Conservation (phyloP, 768 basidiomycete species). For the Tricholoma bakamatsutake region DNA sequence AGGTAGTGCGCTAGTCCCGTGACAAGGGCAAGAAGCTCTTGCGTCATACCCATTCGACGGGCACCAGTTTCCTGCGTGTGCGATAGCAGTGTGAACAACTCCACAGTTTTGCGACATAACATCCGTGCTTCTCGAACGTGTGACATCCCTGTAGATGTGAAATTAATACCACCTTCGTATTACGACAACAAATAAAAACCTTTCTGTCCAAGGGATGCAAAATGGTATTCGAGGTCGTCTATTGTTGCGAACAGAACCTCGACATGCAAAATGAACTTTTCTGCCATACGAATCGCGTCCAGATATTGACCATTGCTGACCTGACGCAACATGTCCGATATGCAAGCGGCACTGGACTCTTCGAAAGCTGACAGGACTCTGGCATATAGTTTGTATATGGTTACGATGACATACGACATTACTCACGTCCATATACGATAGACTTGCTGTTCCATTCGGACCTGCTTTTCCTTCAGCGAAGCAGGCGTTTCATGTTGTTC, state of each 20-base stretch:
- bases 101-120: constrained; percentile 98
- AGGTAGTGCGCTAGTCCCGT: constrained; percentile 99
- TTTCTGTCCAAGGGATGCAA: constrained; percentile 72
- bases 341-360: constrained; percentile 98
- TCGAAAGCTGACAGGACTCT: constrained; percentile 96
- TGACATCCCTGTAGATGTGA: constrained; percentile 69
- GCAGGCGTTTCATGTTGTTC: constrained; percentile 73
- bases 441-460: constrained; percentile 94
- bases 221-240: constrained; percentile 92
- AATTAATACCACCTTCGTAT: constrained; percentile 10
- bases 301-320: constrained; percentile 96
- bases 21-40: constrained; percentile 93
- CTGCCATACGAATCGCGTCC: constrained; percentile 96
- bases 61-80: constrained; percentile 92
- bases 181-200: constrained; percentile 44
- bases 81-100: constrained; percentile 93
- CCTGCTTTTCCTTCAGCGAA: constrained; percentile 85
- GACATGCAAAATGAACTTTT: constrained; percentile 97
- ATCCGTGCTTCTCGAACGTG: constrained; percentile 97
- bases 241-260: constrained; percentile 96
- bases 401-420: constrained; percentile 4
- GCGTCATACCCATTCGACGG: constrained; percentile 91
- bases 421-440: constrained; percentile 98
- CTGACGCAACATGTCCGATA: constrained; percentile 96
- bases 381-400: constrained; percentile 7